phyloP scores from a whole-genome alignment of 257 asterid genomes.

The Scutellaria barbata region DNA sequence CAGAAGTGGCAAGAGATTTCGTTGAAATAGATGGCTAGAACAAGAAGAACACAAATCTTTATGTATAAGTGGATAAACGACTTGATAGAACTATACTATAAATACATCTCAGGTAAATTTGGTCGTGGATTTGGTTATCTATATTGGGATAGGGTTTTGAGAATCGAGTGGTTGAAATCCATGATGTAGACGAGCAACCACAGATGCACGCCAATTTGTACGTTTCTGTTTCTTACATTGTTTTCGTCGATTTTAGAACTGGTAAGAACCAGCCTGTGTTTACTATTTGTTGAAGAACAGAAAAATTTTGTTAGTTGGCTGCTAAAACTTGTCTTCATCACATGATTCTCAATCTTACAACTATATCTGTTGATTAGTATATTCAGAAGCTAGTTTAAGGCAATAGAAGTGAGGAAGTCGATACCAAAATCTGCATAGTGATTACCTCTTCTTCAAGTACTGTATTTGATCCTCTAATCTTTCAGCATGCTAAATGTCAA shows the following conservation, averaged over 20 bases:
- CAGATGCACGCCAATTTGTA: background rate
- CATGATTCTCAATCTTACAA: background rate
- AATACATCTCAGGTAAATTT: background rate
- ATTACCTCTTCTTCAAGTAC: too few relatives aligned
- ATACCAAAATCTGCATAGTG: background rate
- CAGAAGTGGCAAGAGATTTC: slow-evolving; percentile 50
- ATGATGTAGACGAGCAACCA: background rate
- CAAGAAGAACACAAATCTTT: background rate
- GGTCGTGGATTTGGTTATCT: slow-evolving; percentile 4
- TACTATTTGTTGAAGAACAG: background rate
- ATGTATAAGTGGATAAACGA: slow-evolving; percentile 12
- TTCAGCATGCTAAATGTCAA: too few relatives aligned
- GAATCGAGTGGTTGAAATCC: slow-evolving; percentile 6
- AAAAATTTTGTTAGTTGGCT: background rate
- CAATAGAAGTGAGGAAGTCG: background rate
- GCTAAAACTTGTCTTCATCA: background rate
- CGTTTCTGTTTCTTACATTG: background rate
- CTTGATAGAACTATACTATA: background rate
- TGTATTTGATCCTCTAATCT: too few relatives aligned
- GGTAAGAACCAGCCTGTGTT: background rate
- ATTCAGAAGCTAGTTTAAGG: background rate
- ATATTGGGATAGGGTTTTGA: background rate
- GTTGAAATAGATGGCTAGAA: slow-evolving; percentile 17
- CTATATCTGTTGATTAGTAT: background rate
- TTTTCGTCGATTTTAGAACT: background rate